Evolutionary conservation across 306 rosid genomes (phyloP), one percentile per base, ranked within the genome.

Genomic region (Lablab purpureus): DNA sequence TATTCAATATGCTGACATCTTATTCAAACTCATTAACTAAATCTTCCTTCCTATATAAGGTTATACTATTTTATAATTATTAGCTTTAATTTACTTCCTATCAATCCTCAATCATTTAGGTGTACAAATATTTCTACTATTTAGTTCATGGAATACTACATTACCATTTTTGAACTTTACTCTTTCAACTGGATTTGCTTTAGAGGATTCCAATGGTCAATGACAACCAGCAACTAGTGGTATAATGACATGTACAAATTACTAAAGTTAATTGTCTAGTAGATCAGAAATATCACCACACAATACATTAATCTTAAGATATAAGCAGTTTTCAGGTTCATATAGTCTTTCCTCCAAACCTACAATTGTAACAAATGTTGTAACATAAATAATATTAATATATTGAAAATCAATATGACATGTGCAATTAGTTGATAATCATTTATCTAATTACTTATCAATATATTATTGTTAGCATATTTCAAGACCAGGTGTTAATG

Each of bases 321-420:
- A 75, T 80, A 59, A 50, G 8, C 41, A 47, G 12, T 49, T 49
- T 25, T 49, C 67, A 15, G 71, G 67, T 36, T 69, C 81, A 41
- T 27, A 27, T 23, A 64, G 40, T 10, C 70, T 18, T 73, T 76
- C 72, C 40, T 45, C 73, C 81, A 68, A 60, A 68, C 67, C 85
- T 82, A 41, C 49, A 68, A 49, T 23, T 12, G 11, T 9, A 43
- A 50, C 22, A 25, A 34, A 51, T 32, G 11, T 32, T n/a, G 19
- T 12, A 17, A 75, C 2, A n/a, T n/a, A n/a, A n/a, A n/a, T n/a
- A n/a, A n/a, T n/a, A n/a, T n/a, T n/a, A n/a, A n/a, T n/a, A n/a
- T n/a, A n/a, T n/a, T n/a, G n/a, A n/a, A n/a, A n/a, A n/a, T n/a
- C n/a, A n/a, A n/a, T n/a, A n/a, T n/a, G n/a, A n/a, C n/a, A n/a